A percentile compares a stretch with the other conserved stretches of the same genome.
Conservation (phyloP, 169 alveolate genomes). For the Condylostoma magnum region DNA sequence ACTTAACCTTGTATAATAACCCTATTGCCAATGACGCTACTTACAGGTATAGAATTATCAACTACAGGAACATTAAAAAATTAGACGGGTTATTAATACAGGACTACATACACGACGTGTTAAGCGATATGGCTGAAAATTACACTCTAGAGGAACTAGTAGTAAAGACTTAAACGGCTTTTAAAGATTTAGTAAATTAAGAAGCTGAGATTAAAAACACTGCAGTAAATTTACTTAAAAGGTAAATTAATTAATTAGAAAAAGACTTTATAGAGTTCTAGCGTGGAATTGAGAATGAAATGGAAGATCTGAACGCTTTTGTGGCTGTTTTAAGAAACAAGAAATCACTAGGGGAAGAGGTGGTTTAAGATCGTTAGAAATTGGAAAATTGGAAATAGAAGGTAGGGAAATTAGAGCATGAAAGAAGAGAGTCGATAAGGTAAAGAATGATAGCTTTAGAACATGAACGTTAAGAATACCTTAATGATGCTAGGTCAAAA, state of each 20-base stretch:
- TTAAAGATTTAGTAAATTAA: neutral
- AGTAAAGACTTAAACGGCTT: neutral
- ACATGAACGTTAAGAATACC: neutral
- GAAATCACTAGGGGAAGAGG: conserved; percentile 12
- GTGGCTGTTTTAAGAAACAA: conserved; percentile 17
- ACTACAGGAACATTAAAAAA: conserved; percentile 6
- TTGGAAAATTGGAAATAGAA: neutral
- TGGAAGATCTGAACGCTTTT: conserved; percentile 2
- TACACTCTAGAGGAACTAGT: conserved; percentile 16
- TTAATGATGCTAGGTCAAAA: conserved; percentile 1
- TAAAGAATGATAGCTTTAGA: neutral
- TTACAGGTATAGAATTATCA: conserved; percentile 9
- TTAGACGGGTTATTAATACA: conserved; percentile 13
- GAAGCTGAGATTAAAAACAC: conserved; percentile 22
- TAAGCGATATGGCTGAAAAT: conserved; percentile 15
- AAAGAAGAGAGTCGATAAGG: neutral
- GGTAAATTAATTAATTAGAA: conserved; percentile 6
- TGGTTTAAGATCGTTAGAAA: neutral
- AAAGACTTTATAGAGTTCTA: conserved; percentile 19
- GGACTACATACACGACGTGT: conserved; percentile 16
- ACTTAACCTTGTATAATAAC: conserved; percentile 15
- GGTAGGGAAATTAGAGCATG: neutral
- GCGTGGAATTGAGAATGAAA: conserved; percentile 8
- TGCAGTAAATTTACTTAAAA: conserved; percentile 4
- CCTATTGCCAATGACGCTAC: conserved; percentile 16